Percentiles rank a stretch among this genome's conserved stretches.
These are phyloP conservation scores for Pleochaeta shiraiana DNA, from an alignment of 2,329 filamentous ascomycete species.

Conservation along the genomic window DNA sequence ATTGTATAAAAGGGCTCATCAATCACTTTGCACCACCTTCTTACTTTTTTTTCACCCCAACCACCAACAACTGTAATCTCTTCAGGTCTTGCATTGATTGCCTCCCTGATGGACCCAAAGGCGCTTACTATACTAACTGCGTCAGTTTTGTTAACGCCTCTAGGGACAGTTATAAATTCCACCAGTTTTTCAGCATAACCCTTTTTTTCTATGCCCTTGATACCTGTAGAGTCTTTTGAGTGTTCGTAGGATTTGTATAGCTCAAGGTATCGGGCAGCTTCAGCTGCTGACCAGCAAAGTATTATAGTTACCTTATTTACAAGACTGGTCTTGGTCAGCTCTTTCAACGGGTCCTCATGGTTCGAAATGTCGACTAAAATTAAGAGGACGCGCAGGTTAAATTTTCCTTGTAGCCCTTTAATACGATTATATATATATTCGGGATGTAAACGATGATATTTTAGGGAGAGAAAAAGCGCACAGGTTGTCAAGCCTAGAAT, in stretches of 20 bases:
- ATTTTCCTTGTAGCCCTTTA: conserved; percentile 61
- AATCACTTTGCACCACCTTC: conserved; percentile 61
- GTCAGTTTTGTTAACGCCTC: conserved; percentile 87
- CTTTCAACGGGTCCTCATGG: conserved; percentile 73
- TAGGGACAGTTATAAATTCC: conserved; percentile 79
- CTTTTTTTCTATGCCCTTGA: conserved; percentile 65
- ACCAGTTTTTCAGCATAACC: conserved; percentile 72
- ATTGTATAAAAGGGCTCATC: conserved; percentile 66
- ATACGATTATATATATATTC: conserved; percentile 97
- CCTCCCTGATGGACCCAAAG: conserved; percentile 73
- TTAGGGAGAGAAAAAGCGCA: conserved; percentile 79
- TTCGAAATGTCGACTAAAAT: conserved; percentile 91
- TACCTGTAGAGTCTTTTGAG: conserved; percentile 38
- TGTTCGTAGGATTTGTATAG: conserved; percentile 91
- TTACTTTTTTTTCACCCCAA: conserved; percentile 92
- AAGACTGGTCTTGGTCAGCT: conserved; percentile 78
- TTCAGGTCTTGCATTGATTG: conserved; percentile 72
- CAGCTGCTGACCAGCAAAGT: conserved; percentile 82
- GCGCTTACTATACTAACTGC: conserved; percentile 75
- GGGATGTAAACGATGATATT: conserved; percentile 91
- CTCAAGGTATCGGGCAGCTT: conserved; percentile 85
- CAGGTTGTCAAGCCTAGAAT: conserved; percentile 73
- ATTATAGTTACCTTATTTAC: conserved; percentile 87
- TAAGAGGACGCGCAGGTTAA: conserved; percentile 66
- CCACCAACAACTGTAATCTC: conserved; percentile 68